phyloP scores from a whole-genome alignment of 257 asterid genomes.

The Plantago elongata region DNA sequence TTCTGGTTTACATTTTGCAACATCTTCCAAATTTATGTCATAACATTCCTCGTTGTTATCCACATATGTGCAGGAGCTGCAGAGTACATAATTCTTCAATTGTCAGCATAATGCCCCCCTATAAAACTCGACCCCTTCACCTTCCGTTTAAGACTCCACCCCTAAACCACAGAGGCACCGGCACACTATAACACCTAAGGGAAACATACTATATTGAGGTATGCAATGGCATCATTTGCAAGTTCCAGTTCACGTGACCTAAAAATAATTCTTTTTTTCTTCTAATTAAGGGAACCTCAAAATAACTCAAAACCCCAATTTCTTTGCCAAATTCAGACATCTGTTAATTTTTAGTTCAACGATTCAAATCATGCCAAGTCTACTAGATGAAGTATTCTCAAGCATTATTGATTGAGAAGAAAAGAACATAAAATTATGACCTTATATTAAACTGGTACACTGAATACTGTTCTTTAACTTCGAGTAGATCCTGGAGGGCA shows the following conservation, averaged over 20 bases:
- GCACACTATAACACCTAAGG: no score
- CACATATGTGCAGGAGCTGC: constrained; percentile 69
- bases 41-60: constrained; percentile 46
- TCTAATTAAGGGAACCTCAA: no score
- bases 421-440: constrained; percentile 23
- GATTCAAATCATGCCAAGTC: no score
- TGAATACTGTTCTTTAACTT: constrained; percentile 33
- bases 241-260: constrained; percentile 5
- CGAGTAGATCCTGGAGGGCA: constrained; percentile 59
- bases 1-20: constrained; percentile 61
- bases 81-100: constrained; percentile 19
- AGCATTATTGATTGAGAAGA: neutral
- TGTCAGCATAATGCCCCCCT: neutral
- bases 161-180: no score
- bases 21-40: constrained; percentile 52
- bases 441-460: constrained; percentile 59
- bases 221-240: neutral
- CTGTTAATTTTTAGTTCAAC: no score
- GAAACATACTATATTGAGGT: no score
- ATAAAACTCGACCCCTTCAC: no score
- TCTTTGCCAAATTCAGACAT: no score
- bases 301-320: no score
- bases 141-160: no score
- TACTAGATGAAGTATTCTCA: no score
- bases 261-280: neutral